Evolutionary conservation across 352 stramenopile species (phyloP), one percentile per base, ranked within the genome.

Genomic region (Blastocystis sp.): DNA sequence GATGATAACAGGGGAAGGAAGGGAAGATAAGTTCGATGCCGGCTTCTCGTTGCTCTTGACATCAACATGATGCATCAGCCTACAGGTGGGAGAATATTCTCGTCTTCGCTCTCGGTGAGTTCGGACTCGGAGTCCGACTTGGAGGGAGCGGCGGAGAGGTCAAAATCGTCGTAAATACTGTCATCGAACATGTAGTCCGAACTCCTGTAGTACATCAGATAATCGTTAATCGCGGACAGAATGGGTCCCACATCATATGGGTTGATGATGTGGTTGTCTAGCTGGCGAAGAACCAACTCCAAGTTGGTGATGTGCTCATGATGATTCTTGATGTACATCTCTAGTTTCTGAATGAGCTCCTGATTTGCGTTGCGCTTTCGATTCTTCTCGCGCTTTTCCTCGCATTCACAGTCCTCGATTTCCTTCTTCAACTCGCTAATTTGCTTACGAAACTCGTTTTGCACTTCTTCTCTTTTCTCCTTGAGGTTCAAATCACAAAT

Each of bases 201-300:
- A 20, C 65, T 20, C 50, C 34, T 50, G 43, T 65, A 81, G 54
- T 26, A 45, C 13, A 11, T 18, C 45, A 81, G 45, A 53, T 81
- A 81, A 53, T 81, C 70, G 34, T 26, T 18, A n/a, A 81, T 53
- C 13, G n/a, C 70, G 34, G 63, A 45, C 26, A 65, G 9, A 65
- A 81, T 43, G 18, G 39, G 41, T 16, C 45, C 55, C 7, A 81
- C 41, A 7, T 63, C 34, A 41, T 66, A 81, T 3, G 70, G 70
- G 50, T 73, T 45, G 18, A 88, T 88, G 39, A 88, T 56, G 34
- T 88, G 53, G 56, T 88, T 88, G 47, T 88, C 59, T 30, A 88
- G 47, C 34, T 76, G 64, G 26, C 76, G 59, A 13, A 88, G 53
- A n/a, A 88, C 43, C 45, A 70, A 37, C 62, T 88, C 76, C 53